Conservation (phyloP, 1,284 basidiomycete genomes). For the Pseudozyma tsukubaensis region DNA sequence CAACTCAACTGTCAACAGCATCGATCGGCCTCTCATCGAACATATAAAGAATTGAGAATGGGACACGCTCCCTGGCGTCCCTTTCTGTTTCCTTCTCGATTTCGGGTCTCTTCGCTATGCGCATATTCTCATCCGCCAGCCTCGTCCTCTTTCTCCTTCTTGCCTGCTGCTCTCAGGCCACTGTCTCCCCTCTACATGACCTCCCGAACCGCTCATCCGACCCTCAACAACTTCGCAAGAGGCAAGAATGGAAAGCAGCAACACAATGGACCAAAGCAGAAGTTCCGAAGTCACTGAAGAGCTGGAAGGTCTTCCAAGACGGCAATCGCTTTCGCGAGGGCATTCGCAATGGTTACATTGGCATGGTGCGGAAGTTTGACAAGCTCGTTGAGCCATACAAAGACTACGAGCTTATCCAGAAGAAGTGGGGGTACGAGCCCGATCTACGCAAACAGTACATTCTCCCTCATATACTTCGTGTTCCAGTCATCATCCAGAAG, state of each 20-base stretch:
- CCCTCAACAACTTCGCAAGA: not conserved
- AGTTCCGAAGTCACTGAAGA: constrained; percentile 19
- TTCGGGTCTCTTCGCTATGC: too few species aligned
- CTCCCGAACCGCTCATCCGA: not conserved
- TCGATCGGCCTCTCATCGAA: too few species aligned
- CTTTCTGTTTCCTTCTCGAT: too few species aligned
- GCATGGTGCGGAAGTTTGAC: constrained; percentile 10
- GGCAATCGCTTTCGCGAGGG: constrained; percentile 19
- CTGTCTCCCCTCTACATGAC: not conserved
- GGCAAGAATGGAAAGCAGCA: not conserved
- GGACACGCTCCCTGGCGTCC: too few species aligned
- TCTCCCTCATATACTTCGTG: constrained; percentile 29
- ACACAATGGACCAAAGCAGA: constrained; percentile 12
- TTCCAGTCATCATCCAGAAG: constrained; percentile 30
- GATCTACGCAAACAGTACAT: constrained; percentile 42
- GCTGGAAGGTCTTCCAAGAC: constrained; percentile 31
- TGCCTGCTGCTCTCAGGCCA: too few species aligned
- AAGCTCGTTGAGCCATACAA: constrained; percentile 19
- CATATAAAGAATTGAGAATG: too few species aligned
- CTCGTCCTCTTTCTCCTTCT: too few species aligned
- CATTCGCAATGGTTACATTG: constrained; percentile 21
- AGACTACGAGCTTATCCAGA: constrained; percentile 9
- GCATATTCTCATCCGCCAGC: too few species aligned
- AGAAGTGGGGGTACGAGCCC: constrained; percentile 32
- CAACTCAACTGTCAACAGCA: too few species aligned